These are phyloP conservation scores for Fusarium veterinarium DNA, from an alignment of 2,329 filamentous ascomycete species.

Conservation along the genomic window DNA sequence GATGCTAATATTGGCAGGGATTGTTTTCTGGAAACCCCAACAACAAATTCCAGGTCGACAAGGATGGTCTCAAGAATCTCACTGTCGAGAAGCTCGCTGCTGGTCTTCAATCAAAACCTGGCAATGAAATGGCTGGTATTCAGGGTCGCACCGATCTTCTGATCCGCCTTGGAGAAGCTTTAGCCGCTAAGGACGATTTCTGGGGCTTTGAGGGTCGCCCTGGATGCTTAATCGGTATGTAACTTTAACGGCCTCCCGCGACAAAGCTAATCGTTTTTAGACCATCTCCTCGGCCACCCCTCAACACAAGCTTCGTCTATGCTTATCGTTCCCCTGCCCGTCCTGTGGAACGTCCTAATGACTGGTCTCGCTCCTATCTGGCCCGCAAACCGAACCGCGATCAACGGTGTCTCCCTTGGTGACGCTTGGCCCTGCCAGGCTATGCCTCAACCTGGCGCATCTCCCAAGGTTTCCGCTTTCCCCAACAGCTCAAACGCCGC, in stretches of 20 bases:
- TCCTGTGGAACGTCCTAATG: conserved; percentile 92
- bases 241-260: not conserved
- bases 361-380: conserved; percentile 88
- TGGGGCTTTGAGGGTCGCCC: conserved; percentile 88
- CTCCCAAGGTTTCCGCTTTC: conserved; percentile 44
- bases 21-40: conserved; percentile 84
- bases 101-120: conserved; percentile 84
- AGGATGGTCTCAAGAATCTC: conserved; percentile 78
- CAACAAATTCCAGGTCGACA: conserved; percentile 92
- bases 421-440: conserved; percentile 93
- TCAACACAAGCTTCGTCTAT: conserved; percentile 89
- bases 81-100: conserved; percentile 80
- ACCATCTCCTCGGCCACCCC: conserved; percentile 92
- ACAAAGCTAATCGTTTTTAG: conserved; percentile 58
- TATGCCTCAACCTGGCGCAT: conserved; percentile 73
- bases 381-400: conserved; percentile 85
- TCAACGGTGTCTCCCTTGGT: conserved; percentile 88
- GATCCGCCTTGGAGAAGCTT: conserved; percentile 77
- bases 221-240: conserved; percentile 90
- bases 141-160: conserved; percentile 86
- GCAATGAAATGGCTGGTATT: conserved; percentile 85
- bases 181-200: conserved; percentile 80
- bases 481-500: conserved; percentile 42
- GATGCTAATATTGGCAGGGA: conserved; percentile 61
- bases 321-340: conserved; percentile 86